A percentile compares a stretch with the other conserved stretches of the same genome.
These are phyloP conservation scores for Jasminum sambac DNA, from an alignment of 257 asterid species.

Conservation along the genomic window DNA sequence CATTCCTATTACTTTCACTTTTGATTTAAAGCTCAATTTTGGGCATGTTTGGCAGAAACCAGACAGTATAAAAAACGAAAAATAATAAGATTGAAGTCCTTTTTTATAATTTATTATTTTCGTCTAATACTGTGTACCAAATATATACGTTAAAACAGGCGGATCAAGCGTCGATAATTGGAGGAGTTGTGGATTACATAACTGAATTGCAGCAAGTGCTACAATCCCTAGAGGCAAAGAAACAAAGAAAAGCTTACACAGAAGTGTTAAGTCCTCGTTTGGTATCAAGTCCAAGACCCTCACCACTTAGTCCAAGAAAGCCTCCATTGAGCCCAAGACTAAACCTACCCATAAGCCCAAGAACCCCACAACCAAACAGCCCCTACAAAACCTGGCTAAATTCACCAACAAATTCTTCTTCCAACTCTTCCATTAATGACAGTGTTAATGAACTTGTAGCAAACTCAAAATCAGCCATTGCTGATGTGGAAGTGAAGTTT, in stretches of 20 bases:
- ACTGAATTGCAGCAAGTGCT: slow-evolving; percentile 75
- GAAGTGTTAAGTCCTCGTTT: slow-evolving; percentile 69
- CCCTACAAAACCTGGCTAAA: slow-evolving; percentile 58
- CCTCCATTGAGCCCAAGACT: slow-evolving; percentile 77
- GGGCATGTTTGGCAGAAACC: too few relatives aligned
- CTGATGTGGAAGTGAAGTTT: slow-evolving; percentile 92
- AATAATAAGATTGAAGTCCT: too few relatives aligned
- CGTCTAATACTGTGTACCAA: background rate
- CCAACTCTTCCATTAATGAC: slow-evolving; percentile 47
- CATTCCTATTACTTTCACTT: background rate
- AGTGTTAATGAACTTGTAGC: slow-evolving; percentile 77
- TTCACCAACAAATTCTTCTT: slow-evolving; percentile 57
- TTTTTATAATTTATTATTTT: too few relatives aligned
- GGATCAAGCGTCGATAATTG: slow-evolving; percentile 97
- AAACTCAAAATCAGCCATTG: slow-evolving; percentile 64
- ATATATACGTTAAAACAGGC: slow-evolving; percentile 44
- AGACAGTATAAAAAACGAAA: too few relatives aligned
- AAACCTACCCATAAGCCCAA: slow-evolving; percentile 77
- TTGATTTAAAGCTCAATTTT: background rate
- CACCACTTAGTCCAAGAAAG: slow-evolving; percentile 62
- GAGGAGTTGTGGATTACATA: slow-evolving; percentile 87
- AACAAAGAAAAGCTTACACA: slow-evolving; percentile 69
- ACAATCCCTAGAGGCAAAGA: slow-evolving; percentile 75
- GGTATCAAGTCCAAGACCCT: slow-evolving; percentile 54
- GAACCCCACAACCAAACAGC: slow-evolving; percentile 77